Conservation (phyloP, 1,284 basidiomycete genomes). For the Cystobasidium slooffiae region DNA sequence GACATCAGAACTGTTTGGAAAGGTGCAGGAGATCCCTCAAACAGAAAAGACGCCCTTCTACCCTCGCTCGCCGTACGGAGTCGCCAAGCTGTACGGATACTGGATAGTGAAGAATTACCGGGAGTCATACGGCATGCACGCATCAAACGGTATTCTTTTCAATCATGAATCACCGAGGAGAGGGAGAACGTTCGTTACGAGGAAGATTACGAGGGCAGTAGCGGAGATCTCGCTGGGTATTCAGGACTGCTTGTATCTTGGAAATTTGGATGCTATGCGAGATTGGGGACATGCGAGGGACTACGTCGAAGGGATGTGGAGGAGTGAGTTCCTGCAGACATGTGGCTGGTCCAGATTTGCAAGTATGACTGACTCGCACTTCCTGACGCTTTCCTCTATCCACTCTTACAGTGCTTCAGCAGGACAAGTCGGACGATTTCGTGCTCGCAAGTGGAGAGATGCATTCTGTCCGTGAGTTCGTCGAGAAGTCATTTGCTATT, state of each 20-base stretch:
- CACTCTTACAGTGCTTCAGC: conserved; percentile 68
- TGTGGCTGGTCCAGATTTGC: too few species aligned
- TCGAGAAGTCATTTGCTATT: conserved; percentile 76
- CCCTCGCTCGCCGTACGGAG: conserved; percentile 87
- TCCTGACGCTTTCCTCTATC: background rate
- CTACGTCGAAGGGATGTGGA: conserved; percentile 83
- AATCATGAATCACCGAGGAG: conserved; percentile 91
- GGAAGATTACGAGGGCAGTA: conserved; percentile 86
- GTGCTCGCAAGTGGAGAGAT: conserved; percentile 92
- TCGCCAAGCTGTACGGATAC: conserved; percentile 72
- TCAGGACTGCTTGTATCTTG: conserved; percentile 82
- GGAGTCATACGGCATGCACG: conserved; percentile 89
- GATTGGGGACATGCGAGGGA: conserved; percentile 82
- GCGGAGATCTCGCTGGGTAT: conserved; percentile 85
- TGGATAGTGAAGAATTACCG: conserved; percentile 92
- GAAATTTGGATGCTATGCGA: conserved; percentile 85
- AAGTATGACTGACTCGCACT: too few species aligned
- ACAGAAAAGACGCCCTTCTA: conserved; percentile 91
- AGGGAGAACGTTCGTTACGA: conserved; percentile 88
- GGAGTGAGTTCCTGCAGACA: conserved; percentile 57
- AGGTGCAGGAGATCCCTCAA: conserved; percentile 87
- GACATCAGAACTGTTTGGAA: conserved; percentile 90
- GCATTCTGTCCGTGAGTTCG: conserved; percentile 84
- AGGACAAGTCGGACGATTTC: conserved; percentile 76
- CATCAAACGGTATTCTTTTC: conserved; percentile 66